Evolutionary conservation across 108 stramenopile species (phyloP), one percentile per base, ranked within the genome.

Genomic region (Skeletonema grethae): DNA sequence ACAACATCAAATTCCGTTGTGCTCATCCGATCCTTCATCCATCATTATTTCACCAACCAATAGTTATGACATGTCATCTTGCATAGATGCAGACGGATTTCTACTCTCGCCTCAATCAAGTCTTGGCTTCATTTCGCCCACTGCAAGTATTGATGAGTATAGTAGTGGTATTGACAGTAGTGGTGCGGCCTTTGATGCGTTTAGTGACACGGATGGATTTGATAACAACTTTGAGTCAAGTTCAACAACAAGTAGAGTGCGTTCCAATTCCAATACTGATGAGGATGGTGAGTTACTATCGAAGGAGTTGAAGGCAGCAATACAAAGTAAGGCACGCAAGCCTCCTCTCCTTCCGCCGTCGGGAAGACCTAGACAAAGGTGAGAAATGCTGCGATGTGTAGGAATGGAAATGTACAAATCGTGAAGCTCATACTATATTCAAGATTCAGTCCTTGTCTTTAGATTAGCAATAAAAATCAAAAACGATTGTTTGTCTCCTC

Each of bases 281-380:
- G 6, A 48, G 0, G 46, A 48, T n/a, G 0, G 46, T 48, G 46
- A 48, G 18, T 6, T 48, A 7, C 16, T 48, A 7, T n/a, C 46
- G 18, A 18, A 18, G n/a, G 46, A 48, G 18, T 18, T 48, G 46
- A 48, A 48, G 18, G 46, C 46, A 4, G 46, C 46, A n/a, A 48
- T 48, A 48, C 46, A 48, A 16, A 48, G 46, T 48, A 48, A 48
- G 46, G 46, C 46, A 48, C n/a, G 46, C 2, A 48, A 48, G 46
- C 46, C 46, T 48, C 46, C 46, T 18, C 46, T 48, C 16, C 46
- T 48, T 18, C 46, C 46, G 15, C 36, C 36, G 11, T 38, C 36
- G 16, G 46, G 46, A 48, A 18, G 46, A 48, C 16, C 46, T 48
- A 48, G 46, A 18, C 46, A 48, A 48, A 48, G 18, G 5, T 18